Percentiles rank a stretch among this genome's conserved stretches.
Conservation (phyloP, 768 basidiomycete species). For the Neoboletus subvelutipes region DNA sequence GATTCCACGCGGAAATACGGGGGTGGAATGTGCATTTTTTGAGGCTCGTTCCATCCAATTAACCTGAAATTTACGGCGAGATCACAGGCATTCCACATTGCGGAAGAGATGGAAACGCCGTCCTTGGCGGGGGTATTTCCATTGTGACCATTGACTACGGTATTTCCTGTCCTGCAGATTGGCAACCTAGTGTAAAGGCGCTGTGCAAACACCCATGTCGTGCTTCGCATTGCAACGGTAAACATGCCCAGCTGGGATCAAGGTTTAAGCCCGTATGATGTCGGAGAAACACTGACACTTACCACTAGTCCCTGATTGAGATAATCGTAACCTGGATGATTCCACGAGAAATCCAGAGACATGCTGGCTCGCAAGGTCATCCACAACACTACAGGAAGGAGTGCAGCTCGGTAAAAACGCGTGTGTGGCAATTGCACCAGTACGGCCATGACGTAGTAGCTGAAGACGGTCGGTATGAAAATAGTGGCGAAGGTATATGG, state of each 20-base stretch:
- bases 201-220: constrained; percentile 20
- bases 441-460: constrained; percentile 52
- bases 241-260: constrained; percentile 25
- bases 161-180: neutral
- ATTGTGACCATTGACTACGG: neutral
- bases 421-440: constrained; percentile 52
- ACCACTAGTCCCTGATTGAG: constrained; percentile 27
- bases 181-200: constrained; percentile 16
- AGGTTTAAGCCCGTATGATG: neutral
- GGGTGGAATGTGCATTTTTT: constrained; percentile 10
- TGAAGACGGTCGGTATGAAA: constrained; percentile 42
- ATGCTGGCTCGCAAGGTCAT: constrained; percentile 40
- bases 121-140: neutral
- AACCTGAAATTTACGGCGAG: constrained; percentile 26
- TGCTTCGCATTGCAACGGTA: constrained; percentile 23
- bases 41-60: constrained; percentile 28
- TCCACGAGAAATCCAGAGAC: constrained; percentile 26
- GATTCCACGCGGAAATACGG: constrained; percentile 21
- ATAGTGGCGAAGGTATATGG: constrained; percentile 36
- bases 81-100: constrained; percentile 31
- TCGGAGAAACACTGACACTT: neutral
- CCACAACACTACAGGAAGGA: constrained; percentile 51
- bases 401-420: constrained; percentile 40
- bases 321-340: constrained; percentile 8
- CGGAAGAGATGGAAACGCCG: constrained; percentile 4